phyloP scores from a whole-genome alignment of 2,329 filamentous ascomycete genomes.

The Penicillium expansum region DNA sequence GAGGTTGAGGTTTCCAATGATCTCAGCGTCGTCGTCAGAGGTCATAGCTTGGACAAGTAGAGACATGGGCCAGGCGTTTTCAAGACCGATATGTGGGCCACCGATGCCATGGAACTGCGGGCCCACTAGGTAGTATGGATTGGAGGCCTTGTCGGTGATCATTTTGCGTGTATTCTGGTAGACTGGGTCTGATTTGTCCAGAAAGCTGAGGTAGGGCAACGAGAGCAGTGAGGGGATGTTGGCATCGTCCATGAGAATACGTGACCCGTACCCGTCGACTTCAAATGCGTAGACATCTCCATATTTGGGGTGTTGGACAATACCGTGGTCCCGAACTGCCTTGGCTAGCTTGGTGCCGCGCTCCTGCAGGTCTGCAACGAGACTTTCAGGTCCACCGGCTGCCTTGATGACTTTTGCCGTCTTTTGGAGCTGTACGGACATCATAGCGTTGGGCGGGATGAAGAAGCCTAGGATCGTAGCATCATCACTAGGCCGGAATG shows the following conservation, averaged over 20 bases:
- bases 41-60: slow-evolving; percentile 89
- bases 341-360: slow-evolving; percentile 66
- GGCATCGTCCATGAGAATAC: slow-evolving; percentile 64
- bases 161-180: slow-evolving; percentile 89
- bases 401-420: slow-evolving; percentile 67
- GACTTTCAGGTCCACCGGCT: slow-evolving; percentile 53
- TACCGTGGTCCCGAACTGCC: slow-evolving; percentile 80
- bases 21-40: slow-evolving; percentile 75
- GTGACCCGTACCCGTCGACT: slow-evolving; percentile 62
- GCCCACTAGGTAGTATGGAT: slow-evolving; percentile 85
- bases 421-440: slow-evolving; percentile 80
- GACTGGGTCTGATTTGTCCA: slow-evolving; percentile 58
- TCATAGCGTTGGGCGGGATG: slow-evolving; percentile 94
- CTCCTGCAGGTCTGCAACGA: slow-evolving; percentile 50
- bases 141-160: slow-evolving; percentile 70
- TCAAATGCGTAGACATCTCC: slow-evolving; percentile 64
- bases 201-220: slow-evolving; percentile 59
- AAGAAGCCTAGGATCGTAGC: slow-evolving; percentile 92
- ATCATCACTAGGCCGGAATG: slow-evolving; percentile 93
- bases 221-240: slow-evolving; percentile 63
- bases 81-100: slow-evolving; percentile 74
- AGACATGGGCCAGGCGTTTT: slow-evolving; percentile 96
- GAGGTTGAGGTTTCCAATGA: slow-evolving; percentile 65
- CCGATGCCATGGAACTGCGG: slow-evolving; percentile 81
- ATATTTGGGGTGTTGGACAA: slow-evolving; percentile 53